Base-by-base conservation (phyloP, 179 eudicot species). In the Patellifolia procumbens region DNA sequence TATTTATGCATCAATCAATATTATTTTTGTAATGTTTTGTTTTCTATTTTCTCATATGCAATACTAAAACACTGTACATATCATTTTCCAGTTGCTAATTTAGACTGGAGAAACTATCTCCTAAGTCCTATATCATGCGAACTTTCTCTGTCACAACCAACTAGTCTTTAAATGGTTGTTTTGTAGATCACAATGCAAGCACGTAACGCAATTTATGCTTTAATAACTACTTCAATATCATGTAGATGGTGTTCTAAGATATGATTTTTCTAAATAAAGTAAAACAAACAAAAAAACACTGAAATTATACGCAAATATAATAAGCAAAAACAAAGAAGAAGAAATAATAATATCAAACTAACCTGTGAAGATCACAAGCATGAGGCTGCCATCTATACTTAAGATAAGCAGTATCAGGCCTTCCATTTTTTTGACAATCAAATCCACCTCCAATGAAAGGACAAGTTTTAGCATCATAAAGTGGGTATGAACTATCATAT, bases 351-450 rank as follows among this genome's bases (percentile, higher is more conserved):
- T 31, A 29, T 48, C 68, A 2, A n/a, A n/a, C n/a, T 61, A 78
- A 91, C 96, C 89, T 86, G 0, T 86, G 20, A 49, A 91, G 77
- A 63, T 80, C 22, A 60, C 96, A 89, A 6, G 67, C 85, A 68
- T 39, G 7, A 46, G 96, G 96, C 31, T 88, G 84, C 96, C 96
- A 91, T 81, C 87, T 76, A 77, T 85, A 89, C 74, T 84, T 84
- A 73, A 86, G 87, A 63, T 87, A 89, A 71, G 77, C 37, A 1
- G 64, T 64, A 72, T 89, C 96, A 68, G 85, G 84, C 39, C 96
- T 79, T n/a, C 91, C 91, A 76, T 88, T 87, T 58, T 85, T 82
- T 62, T 78, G 83, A 37, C 96, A 91, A 63, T 86, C 81, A 34
- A 85, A 81, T 6, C 80, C 83, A 8, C 68, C 56, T 58, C 86